Evolutionary conservation across 345 rosid species (phyloP), one percentile per base, ranked within the genome.

Genomic region (Sisymbrium irio): DNA sequence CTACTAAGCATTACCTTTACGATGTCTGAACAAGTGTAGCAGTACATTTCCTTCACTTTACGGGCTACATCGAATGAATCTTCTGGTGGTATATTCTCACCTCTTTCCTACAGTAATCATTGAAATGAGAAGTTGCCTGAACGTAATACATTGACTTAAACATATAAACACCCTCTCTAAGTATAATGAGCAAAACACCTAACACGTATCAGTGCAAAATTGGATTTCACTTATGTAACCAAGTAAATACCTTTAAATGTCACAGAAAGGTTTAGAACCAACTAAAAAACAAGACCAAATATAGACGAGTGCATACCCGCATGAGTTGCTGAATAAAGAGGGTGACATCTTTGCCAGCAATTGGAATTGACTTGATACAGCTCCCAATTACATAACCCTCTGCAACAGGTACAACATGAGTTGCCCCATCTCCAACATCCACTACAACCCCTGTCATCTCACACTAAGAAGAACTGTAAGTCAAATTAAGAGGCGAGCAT

Each of bases 381-480:
- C 97, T 88, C 62, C 86, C 97, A 57, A 95, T 95, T 45, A 95
- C 99, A 83, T 95, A 95, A 69, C 99, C 99, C 63, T 95, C 99
- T 64, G 99, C 99, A 74, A 95, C 97, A 14, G 97, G 99, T 60
- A 95, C 99, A 60, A 95, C 83, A 78, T 83, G 92, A 57, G 96
- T 87, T 18, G 99, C 92, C 53, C 99, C 99, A 77, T 95, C 99
- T 75, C 99, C 97, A 81, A 92, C 86, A 85, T 95, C 99, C 39
- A 92, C 96, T 33, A 95, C 96, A 67, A 95, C 97, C 72, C 97
- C 98, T 89, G 97, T 94, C 98, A 94, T 91, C 93, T 94, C 98
- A 84, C 98, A 91, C 98, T 94, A 81, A 73, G 63, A 51, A 79
- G 54, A 85, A 80, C 27, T 58, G 47, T 67, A 45, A 71, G 84